Percentiles rank a stretch among this genome's conserved stretches.
phyloP scores from a whole-genome alignment of 2,329 filamentous ascomycete species.

The Rosellinia necatrix region DNA sequence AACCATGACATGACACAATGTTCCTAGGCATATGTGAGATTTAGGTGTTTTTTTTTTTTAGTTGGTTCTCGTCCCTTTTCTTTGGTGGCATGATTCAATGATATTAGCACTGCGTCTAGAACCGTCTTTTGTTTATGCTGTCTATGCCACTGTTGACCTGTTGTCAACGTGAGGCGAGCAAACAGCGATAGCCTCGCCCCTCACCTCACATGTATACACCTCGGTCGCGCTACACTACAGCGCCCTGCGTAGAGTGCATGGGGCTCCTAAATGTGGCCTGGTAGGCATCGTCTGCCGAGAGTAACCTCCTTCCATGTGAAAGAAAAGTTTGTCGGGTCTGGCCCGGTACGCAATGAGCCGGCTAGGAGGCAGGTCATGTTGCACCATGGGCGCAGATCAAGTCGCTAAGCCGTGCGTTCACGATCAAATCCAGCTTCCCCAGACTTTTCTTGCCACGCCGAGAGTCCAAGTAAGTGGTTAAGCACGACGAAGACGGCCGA shows the following conservation, averaged over 20 bases:
- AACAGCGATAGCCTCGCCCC: background rate
- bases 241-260: conserved; percentile 10
- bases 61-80: too few relatives aligned
- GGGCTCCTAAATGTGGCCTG: conserved; percentile 6
- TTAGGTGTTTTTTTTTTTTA: background rate
- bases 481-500: conserved; percentile 4
- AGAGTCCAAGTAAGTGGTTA: conserved; percentile 15
- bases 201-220: conserved; percentile 12
- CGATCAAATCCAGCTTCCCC: conserved; percentile 23
- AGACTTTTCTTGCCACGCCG: conserved; percentile 21
- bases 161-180: background rate
- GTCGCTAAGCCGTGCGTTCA: background rate
- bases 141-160: background rate
- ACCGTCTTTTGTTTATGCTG: background rate
- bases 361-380: conserved; percentile 14
- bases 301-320: conserved; percentile 15
- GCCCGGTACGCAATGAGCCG: conserved; percentile 16
- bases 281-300: conserved; percentile 16
- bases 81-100: background rate
- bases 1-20: background rate
- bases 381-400: conserved; percentile 22
- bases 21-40: background rate
- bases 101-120: background rate
- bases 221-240: conserved; percentile 10
- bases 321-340: conserved; percentile 17